phyloP scores from a whole-genome alignment of 2,329 filamentous ascomycete species.

The Aspergillus eucalypticola region DNA sequence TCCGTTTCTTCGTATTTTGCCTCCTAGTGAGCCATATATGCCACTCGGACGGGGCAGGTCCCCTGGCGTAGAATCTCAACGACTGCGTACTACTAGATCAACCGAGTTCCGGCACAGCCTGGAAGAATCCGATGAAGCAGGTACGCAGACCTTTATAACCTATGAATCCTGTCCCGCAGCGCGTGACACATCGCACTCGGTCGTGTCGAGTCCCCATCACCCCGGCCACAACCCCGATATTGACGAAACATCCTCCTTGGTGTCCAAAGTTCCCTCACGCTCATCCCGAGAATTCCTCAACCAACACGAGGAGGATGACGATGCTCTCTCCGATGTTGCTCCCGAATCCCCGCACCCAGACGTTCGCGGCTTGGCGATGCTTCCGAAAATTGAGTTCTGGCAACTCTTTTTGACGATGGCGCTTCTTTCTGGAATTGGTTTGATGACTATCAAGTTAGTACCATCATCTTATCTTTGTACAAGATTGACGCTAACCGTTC shows the following conservation, averaged over 20 bases:
- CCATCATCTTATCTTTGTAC: background rate
- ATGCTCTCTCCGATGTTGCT: conserved; percentile 60
- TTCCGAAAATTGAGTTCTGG: conserved; percentile 80
- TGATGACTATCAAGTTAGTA: conserved; percentile 95
- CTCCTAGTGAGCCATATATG: conserved; percentile 52
- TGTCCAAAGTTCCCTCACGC: conserved; percentile 63
- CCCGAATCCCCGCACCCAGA: conserved; percentile 80
- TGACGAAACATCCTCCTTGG: conserved; percentile 78
- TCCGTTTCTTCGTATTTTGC: conserved; percentile 79
- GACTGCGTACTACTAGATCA: conserved; percentile 36
- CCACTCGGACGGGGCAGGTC: conserved; percentile 37
- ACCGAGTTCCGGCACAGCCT: conserved; percentile 27
- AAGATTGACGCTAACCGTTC: conserved; percentile 30
- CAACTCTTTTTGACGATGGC: conserved; percentile 85
- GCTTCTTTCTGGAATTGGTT: conserved; percentile 84
- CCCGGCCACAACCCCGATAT: conserved; percentile 42
- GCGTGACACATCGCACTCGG: conserved; percentile 34
- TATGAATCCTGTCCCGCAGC: conserved; percentile 30
- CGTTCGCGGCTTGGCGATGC: conserved; percentile 78
- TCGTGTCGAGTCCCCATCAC: conserved; percentile 27
- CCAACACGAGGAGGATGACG: conserved; percentile 25
- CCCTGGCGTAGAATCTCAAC: conserved; percentile 31
- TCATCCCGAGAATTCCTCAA: conserved; percentile 53
- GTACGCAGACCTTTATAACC: conserved; percentile 37
- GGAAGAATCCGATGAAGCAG: conserved; percentile 37